phyloP scores from a whole-genome alignment of 2,329 filamentous ascomycete species.

The Tricladium varicosporioides region DNA sequence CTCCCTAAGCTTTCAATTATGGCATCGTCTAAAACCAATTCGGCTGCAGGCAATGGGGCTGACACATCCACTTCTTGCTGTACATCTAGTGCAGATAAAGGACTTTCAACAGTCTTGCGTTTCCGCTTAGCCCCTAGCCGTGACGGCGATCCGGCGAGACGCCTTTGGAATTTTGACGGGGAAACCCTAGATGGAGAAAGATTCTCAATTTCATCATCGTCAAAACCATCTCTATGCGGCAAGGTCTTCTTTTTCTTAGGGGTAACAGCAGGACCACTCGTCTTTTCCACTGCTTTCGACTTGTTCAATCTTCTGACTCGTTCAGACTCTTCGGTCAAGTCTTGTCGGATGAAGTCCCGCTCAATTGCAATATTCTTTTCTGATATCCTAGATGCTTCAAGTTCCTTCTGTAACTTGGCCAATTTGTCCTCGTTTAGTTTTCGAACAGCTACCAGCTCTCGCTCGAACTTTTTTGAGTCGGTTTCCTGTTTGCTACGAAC shows the following conservation, averaged over 20 bases:
- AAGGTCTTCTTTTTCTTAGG: constrained; percentile 56
- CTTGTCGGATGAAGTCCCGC: constrained; percentile 70
- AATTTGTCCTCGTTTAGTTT: constrained; percentile 63
- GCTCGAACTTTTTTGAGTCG: constrained; percentile 58
- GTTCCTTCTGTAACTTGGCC: constrained; percentile 59
- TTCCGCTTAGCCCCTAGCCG: constrained; percentile 65
- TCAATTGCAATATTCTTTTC: constrained; percentile 66
- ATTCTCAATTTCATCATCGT: constrained; percentile 50
- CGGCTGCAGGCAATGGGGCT: constrained; percentile 11
- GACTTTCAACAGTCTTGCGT: constrained; percentile 62
- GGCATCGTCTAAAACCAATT: constrained; percentile 29
- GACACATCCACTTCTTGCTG: constrained; percentile 22
- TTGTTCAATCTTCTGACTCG: constrained; percentile 38
- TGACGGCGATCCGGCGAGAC: constrained; percentile 53
- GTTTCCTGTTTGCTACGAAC: constrained; percentile 69
- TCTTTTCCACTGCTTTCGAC: constrained; percentile 44
- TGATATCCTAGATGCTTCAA: constrained; percentile 64
- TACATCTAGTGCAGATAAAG: constrained; percentile 52
- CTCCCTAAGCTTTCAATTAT: constrained; percentile 38
- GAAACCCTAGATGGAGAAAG: constrained; percentile 48
- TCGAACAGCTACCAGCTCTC: constrained; percentile 58
- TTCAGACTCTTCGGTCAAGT: constrained; percentile 60
- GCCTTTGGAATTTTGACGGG: constrained; percentile 41
- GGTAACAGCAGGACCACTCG: constrained; percentile 11
- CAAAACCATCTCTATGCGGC: constrained; percentile 72